phyloP scores from a whole-genome alignment of 2,329 filamentous ascomycete genomes.

The Aspergillus sp. region DNA sequence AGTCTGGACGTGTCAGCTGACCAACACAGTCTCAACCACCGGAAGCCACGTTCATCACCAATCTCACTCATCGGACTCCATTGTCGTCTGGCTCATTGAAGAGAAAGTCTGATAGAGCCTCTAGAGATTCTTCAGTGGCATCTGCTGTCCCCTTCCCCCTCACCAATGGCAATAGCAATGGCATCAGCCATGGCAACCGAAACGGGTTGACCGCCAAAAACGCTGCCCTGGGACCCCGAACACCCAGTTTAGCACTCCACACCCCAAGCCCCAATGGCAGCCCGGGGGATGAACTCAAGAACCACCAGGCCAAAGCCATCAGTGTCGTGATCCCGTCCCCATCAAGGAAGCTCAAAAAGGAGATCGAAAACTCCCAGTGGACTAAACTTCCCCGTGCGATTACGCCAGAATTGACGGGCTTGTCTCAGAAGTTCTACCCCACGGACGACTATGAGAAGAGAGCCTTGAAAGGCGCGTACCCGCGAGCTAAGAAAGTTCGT shows the following conservation, averaged over 20 bases:
- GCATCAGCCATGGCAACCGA: too few relatives aligned
- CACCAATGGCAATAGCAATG: too few relatives aligned
- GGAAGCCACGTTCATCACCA: conserved; percentile 1
- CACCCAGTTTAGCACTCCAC: conserved; percentile 3
- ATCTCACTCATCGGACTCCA: conserved; percentile 11
- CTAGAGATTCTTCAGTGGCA: neutral
- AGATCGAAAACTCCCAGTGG: conserved; percentile 9
- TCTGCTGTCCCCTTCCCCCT: neutral
- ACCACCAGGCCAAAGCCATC: conserved; percentile 1
- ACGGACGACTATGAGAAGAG: conserved; percentile 15
- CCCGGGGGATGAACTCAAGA: neutral
- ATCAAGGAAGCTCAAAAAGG: conserved; percentile 10
- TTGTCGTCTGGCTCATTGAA: conserved; percentile 12
- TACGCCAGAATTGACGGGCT: conserved; percentile 5
- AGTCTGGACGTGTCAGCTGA: conserved; percentile 2
- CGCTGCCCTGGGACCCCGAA: neutral
- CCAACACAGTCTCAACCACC: neutral
- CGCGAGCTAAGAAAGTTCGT: conserved; percentile 7
- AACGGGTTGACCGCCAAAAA: neutral
- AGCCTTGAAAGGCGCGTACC: conserved; percentile 14
- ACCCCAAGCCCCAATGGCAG: neutral
- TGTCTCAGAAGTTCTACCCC: conserved; percentile 18
- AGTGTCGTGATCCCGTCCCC: conserved; percentile 22
- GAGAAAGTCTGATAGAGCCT: conserved; percentile 8
- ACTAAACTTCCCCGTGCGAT: neutral